Conservation (phyloP, 1,284 basidiomycete species). For the Ceratobasidium papillatum region DNA sequence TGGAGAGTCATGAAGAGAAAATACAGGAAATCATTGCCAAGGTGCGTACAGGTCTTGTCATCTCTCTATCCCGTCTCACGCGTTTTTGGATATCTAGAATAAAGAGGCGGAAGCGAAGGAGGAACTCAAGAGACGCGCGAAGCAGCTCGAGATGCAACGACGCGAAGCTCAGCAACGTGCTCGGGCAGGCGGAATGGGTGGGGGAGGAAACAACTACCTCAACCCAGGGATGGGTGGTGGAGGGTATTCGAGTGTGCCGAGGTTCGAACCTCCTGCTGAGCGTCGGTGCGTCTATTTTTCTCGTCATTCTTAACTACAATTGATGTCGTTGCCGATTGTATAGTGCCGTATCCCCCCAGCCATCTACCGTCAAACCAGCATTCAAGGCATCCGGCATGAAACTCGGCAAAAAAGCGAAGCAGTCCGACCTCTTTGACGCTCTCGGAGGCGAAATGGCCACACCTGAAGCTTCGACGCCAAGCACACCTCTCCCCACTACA, state of each 20-base stretch:
- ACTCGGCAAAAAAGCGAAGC: conserved; percentile 93
- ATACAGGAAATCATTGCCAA: conserved; percentile 99
- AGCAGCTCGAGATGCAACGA: conserved; percentile 98
- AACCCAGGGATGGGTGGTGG: conserved; percentile 63
- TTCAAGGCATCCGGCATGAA: conserved; percentile 99
- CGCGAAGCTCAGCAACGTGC: conserved; percentile 87
- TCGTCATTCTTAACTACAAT: neutral
- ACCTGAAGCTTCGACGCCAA: conserved; percentile 59
- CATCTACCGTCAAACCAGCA: conserved; percentile 58
- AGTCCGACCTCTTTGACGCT: conserved; percentile 86
- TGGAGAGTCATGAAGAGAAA: conserved; percentile 99
- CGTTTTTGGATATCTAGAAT: conserved; percentile 64
- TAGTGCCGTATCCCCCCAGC: conserved; percentile 33
- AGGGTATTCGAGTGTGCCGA: conserved; percentile 71
- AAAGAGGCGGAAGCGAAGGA: conserved; percentile 99
- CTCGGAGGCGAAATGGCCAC: conserved; percentile 81
- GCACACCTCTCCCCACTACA: conserved; percentile 56
- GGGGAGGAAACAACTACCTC: conserved; percentile 63
- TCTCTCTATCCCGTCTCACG: conserved; percentile 16
- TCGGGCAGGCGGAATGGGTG: conserved; percentile 56
- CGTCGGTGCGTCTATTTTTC: conserved; percentile 25
- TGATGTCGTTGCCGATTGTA: neutral
- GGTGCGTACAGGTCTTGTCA: conserved; percentile 58
- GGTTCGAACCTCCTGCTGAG: conserved; percentile 64
- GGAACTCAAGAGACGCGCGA: conserved; percentile 96